phyloP scores from a whole-genome alignment of 1,284 basidiomycete species.

The Nidula niveotomentosa region DNA sequence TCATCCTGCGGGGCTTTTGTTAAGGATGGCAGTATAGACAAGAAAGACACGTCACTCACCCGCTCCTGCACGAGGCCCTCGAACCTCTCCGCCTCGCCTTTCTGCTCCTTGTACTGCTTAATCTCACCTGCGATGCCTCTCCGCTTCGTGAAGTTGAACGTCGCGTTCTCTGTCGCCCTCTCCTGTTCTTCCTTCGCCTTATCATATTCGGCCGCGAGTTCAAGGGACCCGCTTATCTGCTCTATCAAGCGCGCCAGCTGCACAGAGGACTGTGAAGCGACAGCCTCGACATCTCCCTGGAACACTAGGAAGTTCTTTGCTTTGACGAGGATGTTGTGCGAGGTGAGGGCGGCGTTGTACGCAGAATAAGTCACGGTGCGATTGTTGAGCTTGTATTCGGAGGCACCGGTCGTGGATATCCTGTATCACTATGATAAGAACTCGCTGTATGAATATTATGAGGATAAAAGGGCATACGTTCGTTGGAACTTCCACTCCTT shows the following conservation, averaged over 20 bases:
- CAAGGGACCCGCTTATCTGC: slow-evolving; percentile 93
- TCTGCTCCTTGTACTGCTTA: slow-evolving; percentile 97
- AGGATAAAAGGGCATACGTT: slow-evolving; percentile 64
- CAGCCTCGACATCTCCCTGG: slow-evolving; percentile 98
- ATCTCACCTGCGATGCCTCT: slow-evolving; percentile 94
- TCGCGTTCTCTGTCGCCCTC: slow-evolving; percentile 90
- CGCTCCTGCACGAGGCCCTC: slow-evolving; percentile 74
- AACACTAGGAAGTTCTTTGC: slow-evolving; percentile 99
- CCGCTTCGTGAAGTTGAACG: slow-evolving; percentile 92
- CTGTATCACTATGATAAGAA: slow-evolving; percentile 35
- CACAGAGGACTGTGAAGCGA: slow-evolving; percentile 92
- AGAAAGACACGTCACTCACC: slow-evolving; percentile 36
- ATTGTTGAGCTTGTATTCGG: slow-evolving; percentile 86
- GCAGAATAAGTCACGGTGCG: slow-evolving; percentile 78
- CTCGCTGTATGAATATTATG: too few species aligned
- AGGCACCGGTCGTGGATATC: slow-evolving; percentile 83
- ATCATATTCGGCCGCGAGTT: slow-evolving; percentile 89
- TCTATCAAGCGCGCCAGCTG: slow-evolving; percentile 92
- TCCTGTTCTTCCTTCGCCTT: slow-evolving; percentile 86
- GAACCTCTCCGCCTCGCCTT: slow-evolving; percentile 90
- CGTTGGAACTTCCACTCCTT: slow-evolving; percentile 91
- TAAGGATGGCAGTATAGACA: background rate
- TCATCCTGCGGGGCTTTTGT: slow-evolving; percentile 56
- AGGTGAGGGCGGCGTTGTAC: slow-evolving; percentile 84
- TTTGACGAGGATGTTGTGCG: slow-evolving; percentile 96